Conservation (phyloP, 805 yeast genomes). For the Pichia heedii region DNA sequence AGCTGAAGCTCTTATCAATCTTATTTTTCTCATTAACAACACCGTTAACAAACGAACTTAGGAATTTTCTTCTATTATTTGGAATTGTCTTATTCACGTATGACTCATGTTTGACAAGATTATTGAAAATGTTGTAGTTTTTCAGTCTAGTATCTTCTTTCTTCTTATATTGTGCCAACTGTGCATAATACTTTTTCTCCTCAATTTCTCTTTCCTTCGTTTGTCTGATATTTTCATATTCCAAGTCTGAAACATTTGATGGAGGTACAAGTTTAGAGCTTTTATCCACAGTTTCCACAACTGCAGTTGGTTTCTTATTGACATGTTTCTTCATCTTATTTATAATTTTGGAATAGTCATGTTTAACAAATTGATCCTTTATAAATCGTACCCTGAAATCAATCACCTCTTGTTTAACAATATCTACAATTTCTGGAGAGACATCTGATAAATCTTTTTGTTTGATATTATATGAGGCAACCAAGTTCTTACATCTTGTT, state of each 20-base stretch:
- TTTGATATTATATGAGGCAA: slow-evolving; percentile 40
- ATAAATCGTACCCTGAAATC: slow-evolving; percentile 49
- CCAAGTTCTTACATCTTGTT: slow-evolving; percentile 5
- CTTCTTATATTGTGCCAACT: slow-evolving; percentile 15
- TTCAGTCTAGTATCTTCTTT: slow-evolving; percentile 24
- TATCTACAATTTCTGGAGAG: slow-evolving; percentile 43
- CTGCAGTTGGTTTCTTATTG: slow-evolving; percentile 15
- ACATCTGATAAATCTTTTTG: slow-evolving; percentile 48
- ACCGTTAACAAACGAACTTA: slow-evolving; percentile 22
- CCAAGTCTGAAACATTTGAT: slow-evolving; percentile 14
- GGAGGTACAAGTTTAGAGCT: too few relatives aligned
- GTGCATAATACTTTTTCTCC: slow-evolving; percentile 12
- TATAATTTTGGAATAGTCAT: background rate
- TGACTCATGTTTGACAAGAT: slow-evolving; percentile 20
- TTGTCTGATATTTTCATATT: slow-evolving; percentile 15
- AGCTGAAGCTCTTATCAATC: slow-evolving; percentile 27
- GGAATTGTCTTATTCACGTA: slow-evolving; percentile 17
- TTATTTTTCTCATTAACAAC: slow-evolving; percentile 21
- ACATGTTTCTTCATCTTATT: background rate
- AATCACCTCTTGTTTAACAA: slow-evolving; percentile 43
- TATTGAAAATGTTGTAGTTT: slow-evolving; percentile 27
- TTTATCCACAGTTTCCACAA: too few relatives aligned
- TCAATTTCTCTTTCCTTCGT: slow-evolving; percentile 9
- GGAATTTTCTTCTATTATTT: slow-evolving; percentile 17
- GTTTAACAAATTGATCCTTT: slow-evolving; percentile 27